Evolutionary conservation across 2,329 filamentous ascomycete species (phyloP).

Genomic region (Phaeomoniella chlamydospora): DNA sequence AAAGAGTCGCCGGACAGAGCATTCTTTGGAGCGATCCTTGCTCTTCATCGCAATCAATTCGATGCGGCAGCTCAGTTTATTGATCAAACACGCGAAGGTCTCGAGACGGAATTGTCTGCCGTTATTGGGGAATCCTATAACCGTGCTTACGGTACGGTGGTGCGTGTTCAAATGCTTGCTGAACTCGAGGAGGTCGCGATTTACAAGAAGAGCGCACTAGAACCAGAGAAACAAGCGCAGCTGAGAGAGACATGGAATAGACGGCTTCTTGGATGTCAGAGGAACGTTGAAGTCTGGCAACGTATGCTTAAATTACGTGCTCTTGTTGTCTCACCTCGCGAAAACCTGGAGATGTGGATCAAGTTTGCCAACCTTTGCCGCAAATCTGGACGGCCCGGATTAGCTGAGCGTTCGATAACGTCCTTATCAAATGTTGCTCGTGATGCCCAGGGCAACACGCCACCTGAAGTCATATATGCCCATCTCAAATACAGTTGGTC

Average conservation of each 20-base stretch:
- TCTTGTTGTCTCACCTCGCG: slow-evolving; percentile 76
- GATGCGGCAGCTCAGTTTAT: slow-evolving; percentile 80
- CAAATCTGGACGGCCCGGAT: slow-evolving; percentile 84
- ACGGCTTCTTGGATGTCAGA: slow-evolving; percentile 83
- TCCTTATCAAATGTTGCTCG: slow-evolving; percentile 65
- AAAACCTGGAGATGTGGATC: slow-evolving; percentile 99
- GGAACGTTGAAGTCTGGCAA: slow-evolving; percentile 97
- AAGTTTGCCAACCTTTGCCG: slow-evolving; percentile 97
- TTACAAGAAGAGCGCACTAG: slow-evolving; percentile 77
- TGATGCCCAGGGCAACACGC: slow-evolving; percentile 11
- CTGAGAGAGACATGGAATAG: slow-evolving; percentile 95
- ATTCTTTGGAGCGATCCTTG: slow-evolving; percentile 93
- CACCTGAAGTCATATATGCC: slow-evolving; percentile 84
- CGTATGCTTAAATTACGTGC: slow-evolving; percentile 91
- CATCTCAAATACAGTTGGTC: slow-evolving; percentile 96
- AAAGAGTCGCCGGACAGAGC: slow-evolving; percentile 82
- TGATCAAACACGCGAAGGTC: slow-evolving; percentile 76
- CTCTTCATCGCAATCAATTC: slow-evolving; percentile 91
- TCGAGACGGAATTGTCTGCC: slow-evolving; percentile 91
- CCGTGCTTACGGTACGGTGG: slow-evolving; percentile 91
- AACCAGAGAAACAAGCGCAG: slow-evolving; percentile 73
- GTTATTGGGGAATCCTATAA: slow-evolving; percentile 98
- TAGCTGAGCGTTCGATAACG: slow-evolving; percentile 89
- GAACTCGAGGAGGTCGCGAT: slow-evolving; percentile 95
- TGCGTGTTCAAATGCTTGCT: slow-evolving; percentile 96